A percentile compares a stretch with the other conserved stretches of the same genome.
phyloP scores from a whole-genome alignment of 2,329 filamentous ascomycete genomes.

The Chrysoporthe puriensis region DNA sequence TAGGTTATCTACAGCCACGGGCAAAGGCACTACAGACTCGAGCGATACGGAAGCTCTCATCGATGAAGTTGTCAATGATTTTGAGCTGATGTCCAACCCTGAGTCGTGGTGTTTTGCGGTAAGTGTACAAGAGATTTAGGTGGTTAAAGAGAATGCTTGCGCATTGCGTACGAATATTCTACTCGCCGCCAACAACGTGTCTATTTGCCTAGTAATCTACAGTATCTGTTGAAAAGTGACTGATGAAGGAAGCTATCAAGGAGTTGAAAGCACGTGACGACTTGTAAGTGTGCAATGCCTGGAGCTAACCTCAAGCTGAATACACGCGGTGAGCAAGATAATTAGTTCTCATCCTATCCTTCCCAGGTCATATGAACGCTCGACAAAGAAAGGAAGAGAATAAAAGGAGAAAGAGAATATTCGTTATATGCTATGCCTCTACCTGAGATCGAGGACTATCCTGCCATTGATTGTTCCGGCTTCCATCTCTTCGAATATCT shows the following conservation, averaged over 20 bases:
- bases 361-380: not conserved
- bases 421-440: not conserved
- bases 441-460: not conserved
- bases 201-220: too few species aligned
- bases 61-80: not conserved
- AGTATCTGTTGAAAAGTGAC: too few species aligned
- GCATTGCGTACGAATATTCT: too few species aligned
- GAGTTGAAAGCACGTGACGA: too few species aligned
- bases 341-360: too few species aligned
- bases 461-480: not conserved
- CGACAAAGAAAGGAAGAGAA: too few species aligned
- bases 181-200: too few species aligned
- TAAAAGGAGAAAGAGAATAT: too few species aligned
- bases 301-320: too few species aligned
- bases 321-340: too few species aligned
- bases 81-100: not conserved
- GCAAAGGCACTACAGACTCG: not conserved
- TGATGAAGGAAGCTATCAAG: too few species aligned
- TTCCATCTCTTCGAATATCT: conserved; percentile 15
- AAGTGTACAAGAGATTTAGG: not conserved
- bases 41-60: not conserved
- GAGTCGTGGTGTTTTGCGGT: not conserved
- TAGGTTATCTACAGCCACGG: not conserved
- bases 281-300: too few species aligned
- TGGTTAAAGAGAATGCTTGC: not conserved